These are phyloP conservation scores for Candida insectorum DNA, from an alignment of 805 yeast species.

Conservation along the genomic window DNA sequence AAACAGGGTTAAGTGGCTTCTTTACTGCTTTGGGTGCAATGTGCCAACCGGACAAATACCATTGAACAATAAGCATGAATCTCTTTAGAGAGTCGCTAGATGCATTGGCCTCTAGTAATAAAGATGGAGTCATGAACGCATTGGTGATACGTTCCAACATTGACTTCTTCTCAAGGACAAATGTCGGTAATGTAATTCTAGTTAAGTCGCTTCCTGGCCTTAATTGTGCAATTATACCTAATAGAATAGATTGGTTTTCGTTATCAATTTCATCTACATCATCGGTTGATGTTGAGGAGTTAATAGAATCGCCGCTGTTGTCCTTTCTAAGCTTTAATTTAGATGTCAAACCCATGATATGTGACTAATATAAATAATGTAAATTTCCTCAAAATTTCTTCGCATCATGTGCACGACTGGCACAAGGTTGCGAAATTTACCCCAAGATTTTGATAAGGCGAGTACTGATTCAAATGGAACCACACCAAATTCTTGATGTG, in stretches of 20 bases:
- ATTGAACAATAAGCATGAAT: slow-evolving; percentile 70
- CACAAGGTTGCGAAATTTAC: no score
- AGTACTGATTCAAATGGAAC: no score
- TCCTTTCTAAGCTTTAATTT: slow-evolving; percentile 7
- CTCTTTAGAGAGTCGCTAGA: slow-evolving; percentile 60
- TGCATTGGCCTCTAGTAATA: slow-evolving; percentile 65
- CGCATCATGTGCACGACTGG: no score
- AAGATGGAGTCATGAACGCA: slow-evolving; percentile 74
- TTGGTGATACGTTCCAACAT: slow-evolving; percentile 96
- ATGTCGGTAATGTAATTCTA: slow-evolving; percentile 91
- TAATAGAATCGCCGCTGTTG: slow-evolving; percentile 6
- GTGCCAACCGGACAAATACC: slow-evolving; percentile 97
- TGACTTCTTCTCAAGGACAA: slow-evolving; percentile 89
- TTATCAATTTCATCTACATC: slow-evolving; percentile 92
- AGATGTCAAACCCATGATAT: slow-evolving; percentile 8
- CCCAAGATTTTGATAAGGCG: no score
- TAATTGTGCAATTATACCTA: slow-evolving; percentile 86
- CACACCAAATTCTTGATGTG: no score
- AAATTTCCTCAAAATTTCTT: no score
- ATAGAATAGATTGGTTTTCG: slow-evolving; percentile 80
- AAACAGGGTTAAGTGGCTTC: slow-evolving; percentile 91
- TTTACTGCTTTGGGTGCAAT: slow-evolving; percentile 98
- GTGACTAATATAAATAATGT: no score
- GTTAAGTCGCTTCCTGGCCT: slow-evolving; percentile 91
- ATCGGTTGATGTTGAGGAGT: slow-evolving; percentile 32